phyloP scores from a whole-genome alignment of 352 stramenopile genomes.

The Phytophthora ramorum region DNA sequence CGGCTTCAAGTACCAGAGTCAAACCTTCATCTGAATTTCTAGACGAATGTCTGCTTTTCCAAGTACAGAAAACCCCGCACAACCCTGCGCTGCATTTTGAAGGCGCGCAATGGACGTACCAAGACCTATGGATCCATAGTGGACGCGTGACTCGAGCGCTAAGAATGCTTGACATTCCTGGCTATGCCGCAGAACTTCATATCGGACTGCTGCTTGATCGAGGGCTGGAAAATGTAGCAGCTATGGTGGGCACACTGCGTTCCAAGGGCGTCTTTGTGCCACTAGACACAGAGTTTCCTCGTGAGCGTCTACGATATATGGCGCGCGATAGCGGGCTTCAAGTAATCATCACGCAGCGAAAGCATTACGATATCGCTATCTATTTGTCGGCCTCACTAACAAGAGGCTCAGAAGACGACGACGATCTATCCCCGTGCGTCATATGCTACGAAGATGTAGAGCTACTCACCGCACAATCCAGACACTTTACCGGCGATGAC shows the following conservation, averaged over 20 bases:
- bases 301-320: slow-evolving; percentile 59
- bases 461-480: background rate
- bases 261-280: slow-evolving; percentile 49
- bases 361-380: slow-evolving; percentile 29
- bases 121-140: slow-evolving; percentile 43
- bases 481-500: background rate
- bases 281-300: slow-evolving; percentile 55
- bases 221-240: slow-evolving; percentile 49
- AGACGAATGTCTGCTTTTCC: slow-evolving; percentile 41
- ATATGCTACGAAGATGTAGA: slow-evolving; percentile 46
- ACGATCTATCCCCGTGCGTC: slow-evolving; percentile 17
- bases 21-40: slow-evolving; percentile 25
- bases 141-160: slow-evolving; percentile 31
- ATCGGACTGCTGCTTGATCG: slow-evolving; percentile 56
- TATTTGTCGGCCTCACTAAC: slow-evolving; percentile 18
- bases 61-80: slow-evolving; percentile 41
- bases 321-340: slow-evolving; percentile 46
- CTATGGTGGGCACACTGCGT: slow-evolving; percentile 52
- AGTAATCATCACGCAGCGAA: slow-evolving; percentile 48
- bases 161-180: slow-evolving; percentile 13
- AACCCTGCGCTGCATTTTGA: slow-evolving; percentile 50
- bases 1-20: background rate
- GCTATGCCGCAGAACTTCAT: slow-evolving; percentile 19
- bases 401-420: background rate
- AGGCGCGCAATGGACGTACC: slow-evolving; percentile 47